phyloP scores from a whole-genome alignment of 83 land plant species.

The Picea abies region DNA sequence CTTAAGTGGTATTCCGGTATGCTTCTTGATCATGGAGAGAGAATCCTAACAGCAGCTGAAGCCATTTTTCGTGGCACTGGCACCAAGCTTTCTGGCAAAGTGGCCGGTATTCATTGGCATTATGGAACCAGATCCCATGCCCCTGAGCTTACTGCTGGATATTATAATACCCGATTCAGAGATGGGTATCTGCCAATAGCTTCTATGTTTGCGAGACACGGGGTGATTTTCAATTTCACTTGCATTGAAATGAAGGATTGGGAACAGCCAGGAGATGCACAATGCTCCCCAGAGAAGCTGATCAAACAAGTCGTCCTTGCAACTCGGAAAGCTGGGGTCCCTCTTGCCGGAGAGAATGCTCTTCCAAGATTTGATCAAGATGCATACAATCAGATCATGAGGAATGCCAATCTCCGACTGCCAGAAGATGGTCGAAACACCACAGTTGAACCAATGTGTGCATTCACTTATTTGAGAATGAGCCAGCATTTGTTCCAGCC shows the following conservation, averaged over 20 bases:
- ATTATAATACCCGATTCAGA: constrained; percentile 68
- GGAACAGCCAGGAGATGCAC: constrained; percentile 75
- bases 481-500: constrained; percentile 69
- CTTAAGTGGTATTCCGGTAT: constrained; percentile 74
- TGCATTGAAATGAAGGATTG: constrained; percentile 75
- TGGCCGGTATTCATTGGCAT: constrained; percentile 36
- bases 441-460: constrained; percentile 53
- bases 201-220: constrained; percentile 64
- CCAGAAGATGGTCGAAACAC: constrained; percentile 30
- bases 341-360: constrained; percentile 78
- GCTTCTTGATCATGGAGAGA: constrained; percentile 79
- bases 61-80: constrained; percentile 26
- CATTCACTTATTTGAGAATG: constrained; percentile 92
- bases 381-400: constrained; percentile 49
- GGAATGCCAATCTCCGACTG: constrained; percentile 47
- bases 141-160: constrained; percentile 83
- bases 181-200: constrained; percentile 78
- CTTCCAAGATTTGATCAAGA: constrained; percentile 64
- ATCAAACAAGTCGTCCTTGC: constrained; percentile 63
- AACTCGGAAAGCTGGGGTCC: constrained; percentile 46
- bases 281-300: constrained; percentile 64
- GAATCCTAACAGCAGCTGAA: constrained; percentile 32
- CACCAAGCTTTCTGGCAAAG: constrained; percentile 67
- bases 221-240: constrained; percentile 39
- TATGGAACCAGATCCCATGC: constrained; percentile 82